phyloP scores from a whole-genome alignment of 2,329 filamentous ascomycete genomes.

The Pseudopyrenochaeta lycopersici region DNA sequence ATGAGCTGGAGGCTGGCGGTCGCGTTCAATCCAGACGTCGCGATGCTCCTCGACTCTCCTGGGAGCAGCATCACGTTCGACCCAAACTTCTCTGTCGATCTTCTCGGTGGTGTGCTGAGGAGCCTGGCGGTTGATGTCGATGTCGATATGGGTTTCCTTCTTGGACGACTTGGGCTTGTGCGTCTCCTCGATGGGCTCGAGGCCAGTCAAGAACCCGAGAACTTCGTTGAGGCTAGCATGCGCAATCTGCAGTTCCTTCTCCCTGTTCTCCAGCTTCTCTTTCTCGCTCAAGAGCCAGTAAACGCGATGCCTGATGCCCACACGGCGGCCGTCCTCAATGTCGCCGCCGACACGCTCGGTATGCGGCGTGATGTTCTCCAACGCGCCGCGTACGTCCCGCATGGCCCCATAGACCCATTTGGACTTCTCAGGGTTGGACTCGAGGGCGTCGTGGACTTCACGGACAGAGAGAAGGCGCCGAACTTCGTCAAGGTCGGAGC shows the following conservation, averaged over 20 bases:
- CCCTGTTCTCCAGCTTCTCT: conserved; percentile 49
- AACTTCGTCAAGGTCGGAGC: conserved; percentile 49
- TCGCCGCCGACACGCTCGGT: conserved; percentile 48
- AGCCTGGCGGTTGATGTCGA: conserved; percentile 36
- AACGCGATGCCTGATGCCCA: conserved; percentile 48
- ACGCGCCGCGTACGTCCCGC: conserved; percentile 46
- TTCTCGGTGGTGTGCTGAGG: conserved; percentile 33
- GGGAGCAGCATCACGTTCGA: conserved; percentile 37
- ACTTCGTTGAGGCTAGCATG: conserved; percentile 48
- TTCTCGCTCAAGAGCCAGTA: conserved; percentile 52
- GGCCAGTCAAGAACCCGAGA: conserved; percentile 43
- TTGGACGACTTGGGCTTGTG: conserved; percentile 29
- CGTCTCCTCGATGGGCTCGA: conserved; percentile 42
- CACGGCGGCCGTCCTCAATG: conserved; percentile 43
- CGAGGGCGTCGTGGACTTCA: conserved; percentile 50
- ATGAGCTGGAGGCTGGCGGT: conserved; percentile 32
- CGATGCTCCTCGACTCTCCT: conserved; percentile 40
- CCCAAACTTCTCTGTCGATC: conserved; percentile 39
- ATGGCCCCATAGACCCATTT: conserved; percentile 50
- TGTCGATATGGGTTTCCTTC: conserved; percentile 42
- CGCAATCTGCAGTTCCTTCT: conserved; percentile 46
- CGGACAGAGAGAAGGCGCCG: conserved; percentile 47
- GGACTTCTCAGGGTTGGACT: conserved; percentile 46
- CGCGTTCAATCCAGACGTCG: conserved; percentile 40
- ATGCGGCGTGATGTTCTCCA: conserved; percentile 49